A percentile compares a stretch with the other conserved stretches of the same genome.
These are phyloP conservation scores for Moelleriella libera DNA, from an alignment of 2,329 filamentous ascomycete species.

Conservation along the genomic window DNA sequence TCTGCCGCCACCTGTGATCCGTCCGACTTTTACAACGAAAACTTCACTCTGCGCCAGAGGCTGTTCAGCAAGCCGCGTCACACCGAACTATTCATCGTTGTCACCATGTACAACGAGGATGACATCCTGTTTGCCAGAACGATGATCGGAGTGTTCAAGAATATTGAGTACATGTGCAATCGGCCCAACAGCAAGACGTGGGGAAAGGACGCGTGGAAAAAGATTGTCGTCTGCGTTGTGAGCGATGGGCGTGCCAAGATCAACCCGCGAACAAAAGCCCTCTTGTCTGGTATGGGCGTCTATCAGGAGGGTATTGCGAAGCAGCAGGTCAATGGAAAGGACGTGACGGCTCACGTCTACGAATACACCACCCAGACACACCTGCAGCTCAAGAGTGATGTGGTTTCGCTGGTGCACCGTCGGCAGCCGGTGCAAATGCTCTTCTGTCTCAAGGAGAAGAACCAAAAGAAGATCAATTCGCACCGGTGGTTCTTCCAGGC, in stretches of 20 bases:
- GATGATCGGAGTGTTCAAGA: slow-evolving; percentile 96
- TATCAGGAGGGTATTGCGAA: slow-evolving; percentile 98
- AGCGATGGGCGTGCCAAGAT: slow-evolving; percentile 96
- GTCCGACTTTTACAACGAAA: slow-evolving; percentile 70
- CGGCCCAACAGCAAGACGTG: slow-evolving; percentile 89
- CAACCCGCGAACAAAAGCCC: slow-evolving; percentile 77
- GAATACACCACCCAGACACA: slow-evolving; percentile 84
- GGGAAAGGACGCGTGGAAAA: slow-evolving; percentile 98
- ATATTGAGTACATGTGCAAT: slow-evolving; percentile 96
- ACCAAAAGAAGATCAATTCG: slow-evolving; percentile 99
- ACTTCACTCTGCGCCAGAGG: slow-evolving; percentile 82
- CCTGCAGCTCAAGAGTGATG: slow-evolving; percentile 76
- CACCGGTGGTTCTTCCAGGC: slow-evolving; percentile 99
- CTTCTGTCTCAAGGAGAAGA: slow-evolving; percentile 98
- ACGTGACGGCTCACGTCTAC: slow-evolving; percentile 95
- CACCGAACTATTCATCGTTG: slow-evolving; percentile 89
- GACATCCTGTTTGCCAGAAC: slow-evolving; percentile 91
- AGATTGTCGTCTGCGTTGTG: slow-evolving; percentile 96
- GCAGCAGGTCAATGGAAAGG: slow-evolving; percentile 91
- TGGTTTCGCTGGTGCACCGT: slow-evolving; percentile 72
- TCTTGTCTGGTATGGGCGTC: slow-evolving; percentile 84
- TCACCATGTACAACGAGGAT: slow-evolving; percentile 99
- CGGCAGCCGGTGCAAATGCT: slow-evolving; percentile 90
- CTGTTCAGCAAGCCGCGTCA: slow-evolving; percentile 86
- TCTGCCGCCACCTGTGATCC: slow-evolving; percentile 92